phyloP scores from a whole-genome alignment of 2,329 filamentous ascomycete genomes.

The Tolypocladium tundrense region DNA sequence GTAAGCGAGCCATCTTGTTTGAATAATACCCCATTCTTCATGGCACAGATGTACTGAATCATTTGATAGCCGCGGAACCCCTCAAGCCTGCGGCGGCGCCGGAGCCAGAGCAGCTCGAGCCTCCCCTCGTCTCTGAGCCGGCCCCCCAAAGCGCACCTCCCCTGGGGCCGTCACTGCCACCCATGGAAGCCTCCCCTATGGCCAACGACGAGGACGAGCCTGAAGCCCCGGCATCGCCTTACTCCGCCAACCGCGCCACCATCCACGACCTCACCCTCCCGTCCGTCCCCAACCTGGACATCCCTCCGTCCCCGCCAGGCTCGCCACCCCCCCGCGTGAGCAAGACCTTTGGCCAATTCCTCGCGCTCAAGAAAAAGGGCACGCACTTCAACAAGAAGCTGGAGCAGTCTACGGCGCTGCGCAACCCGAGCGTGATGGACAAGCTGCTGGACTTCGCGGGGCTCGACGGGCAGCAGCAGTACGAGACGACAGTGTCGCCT shows the following conservation, averaged over 20 bases:
- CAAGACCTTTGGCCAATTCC: slow-evolving; percentile 63
- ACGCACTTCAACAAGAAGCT: slow-evolving; percentile 72
- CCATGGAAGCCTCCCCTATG: slow-evolving; percentile 12
- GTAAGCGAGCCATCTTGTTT: neutral
- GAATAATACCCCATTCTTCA: neutral
- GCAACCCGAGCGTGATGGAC: slow-evolving; percentile 62
- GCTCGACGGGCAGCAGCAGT: slow-evolving; percentile 43
- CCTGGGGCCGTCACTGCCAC: slow-evolving; percentile 29
- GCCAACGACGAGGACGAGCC: slow-evolving; percentile 10
- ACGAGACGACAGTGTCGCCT: slow-evolving; percentile 48
- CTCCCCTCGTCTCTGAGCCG: slow-evolving; percentile 14
- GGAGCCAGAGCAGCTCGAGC: neutral
- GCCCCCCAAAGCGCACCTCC: slow-evolving; percentile 19
- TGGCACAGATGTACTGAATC: neutral
- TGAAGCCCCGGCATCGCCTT: slow-evolving; percentile 47
- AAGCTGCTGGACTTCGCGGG: slow-evolving; percentile 62
- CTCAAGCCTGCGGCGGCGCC: neutral
- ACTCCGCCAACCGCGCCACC: slow-evolving; percentile 52
- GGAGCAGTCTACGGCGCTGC: slow-evolving; percentile 53
- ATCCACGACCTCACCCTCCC: slow-evolving; percentile 67
- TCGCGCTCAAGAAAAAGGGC: slow-evolving; percentile 65
- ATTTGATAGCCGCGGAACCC: neutral
- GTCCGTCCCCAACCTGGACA: slow-evolving; percentile 58
- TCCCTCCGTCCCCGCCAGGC: slow-evolving; percentile 62
- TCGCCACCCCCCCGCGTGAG: slow-evolving; percentile 43